Conservation (phyloP, 108 stramenopile genomes). For the Cyclotella choctawhatcheeana region DNA sequence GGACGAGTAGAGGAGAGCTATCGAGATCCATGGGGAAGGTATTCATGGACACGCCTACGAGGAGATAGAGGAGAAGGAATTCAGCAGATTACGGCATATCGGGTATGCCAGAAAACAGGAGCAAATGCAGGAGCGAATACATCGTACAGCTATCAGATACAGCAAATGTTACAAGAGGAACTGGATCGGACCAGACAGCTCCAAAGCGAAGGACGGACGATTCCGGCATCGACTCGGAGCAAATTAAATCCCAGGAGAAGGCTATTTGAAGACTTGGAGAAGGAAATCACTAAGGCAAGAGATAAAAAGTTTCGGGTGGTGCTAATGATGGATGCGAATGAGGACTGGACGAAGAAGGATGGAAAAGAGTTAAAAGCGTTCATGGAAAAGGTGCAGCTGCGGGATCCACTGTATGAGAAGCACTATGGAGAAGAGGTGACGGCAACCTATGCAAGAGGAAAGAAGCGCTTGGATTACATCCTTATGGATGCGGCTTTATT, state of each 20-base stretch:
- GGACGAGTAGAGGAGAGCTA: background rate
- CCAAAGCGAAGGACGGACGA: background rate
- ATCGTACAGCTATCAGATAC: background rate
- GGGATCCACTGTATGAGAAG: background rate
- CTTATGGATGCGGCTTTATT: background rate
- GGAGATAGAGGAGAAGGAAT: background rate
- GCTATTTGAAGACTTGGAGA: background rate
- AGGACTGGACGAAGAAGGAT: background rate
- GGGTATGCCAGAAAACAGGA: background rate
- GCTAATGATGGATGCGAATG: background rate
- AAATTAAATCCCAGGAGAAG: background rate
- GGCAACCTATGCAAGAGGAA: background rate
- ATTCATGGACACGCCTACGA: background rate
- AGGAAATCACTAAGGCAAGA: background rate
- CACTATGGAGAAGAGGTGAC: background rate
- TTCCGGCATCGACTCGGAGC: background rate
- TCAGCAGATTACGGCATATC: background rate
- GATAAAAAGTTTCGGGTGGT: background rate
- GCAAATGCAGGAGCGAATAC: background rate
- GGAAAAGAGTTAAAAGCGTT: background rate
- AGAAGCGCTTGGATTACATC: background rate
- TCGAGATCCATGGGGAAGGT: background rate
- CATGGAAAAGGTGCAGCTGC: background rate
- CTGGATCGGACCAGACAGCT: background rate
- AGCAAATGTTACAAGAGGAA: background rate